Conservation (phyloP, 2,329 filamentous ascomycete species). For the Colletotrichum sansevieriae region DNA sequence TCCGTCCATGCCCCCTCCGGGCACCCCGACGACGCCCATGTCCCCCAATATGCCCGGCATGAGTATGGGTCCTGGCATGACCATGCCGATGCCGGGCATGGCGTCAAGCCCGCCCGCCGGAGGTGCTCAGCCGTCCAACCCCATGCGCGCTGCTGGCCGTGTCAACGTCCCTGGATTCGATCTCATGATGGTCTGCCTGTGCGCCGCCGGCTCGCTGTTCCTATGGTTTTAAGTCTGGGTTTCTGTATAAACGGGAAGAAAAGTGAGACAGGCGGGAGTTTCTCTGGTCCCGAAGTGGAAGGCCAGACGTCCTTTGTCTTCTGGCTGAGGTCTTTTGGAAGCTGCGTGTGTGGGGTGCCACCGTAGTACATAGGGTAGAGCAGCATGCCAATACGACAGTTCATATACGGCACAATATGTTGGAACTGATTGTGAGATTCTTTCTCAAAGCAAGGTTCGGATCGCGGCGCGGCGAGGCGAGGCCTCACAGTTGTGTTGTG, state of each 20-base stretch:
- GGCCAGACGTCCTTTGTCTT: not conserved
- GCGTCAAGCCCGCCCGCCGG: constrained; percentile 23
- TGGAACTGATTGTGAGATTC: too few species aligned
- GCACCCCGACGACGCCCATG: constrained; percentile 30
- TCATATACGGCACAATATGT: not conserved
- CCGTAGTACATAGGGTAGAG: constrained; percentile 35
- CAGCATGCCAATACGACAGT: constrained; percentile 29
- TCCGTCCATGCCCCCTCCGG: not conserved
- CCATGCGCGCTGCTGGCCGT: constrained; percentile 18
- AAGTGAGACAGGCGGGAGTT: not conserved
- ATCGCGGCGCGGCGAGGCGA: too few species aligned
- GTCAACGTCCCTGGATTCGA: constrained; percentile 1
- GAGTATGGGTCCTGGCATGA: constrained; percentile 17
- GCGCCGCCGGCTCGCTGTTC: constrained; percentile 23
- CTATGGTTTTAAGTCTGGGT: constrained; percentile 16
- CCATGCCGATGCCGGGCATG: constrained; percentile 32
- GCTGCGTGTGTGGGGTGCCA: constrained; percentile 16
- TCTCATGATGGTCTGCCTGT: constrained; percentile 19
- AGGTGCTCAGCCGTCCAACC: constrained; percentile 30
- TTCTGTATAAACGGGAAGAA: not conserved
- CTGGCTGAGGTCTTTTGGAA: constrained; percentile 9
- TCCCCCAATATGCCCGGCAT: constrained; percentile 26
- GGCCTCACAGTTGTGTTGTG: too few species aligned
- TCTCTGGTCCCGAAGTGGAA: not conserved
- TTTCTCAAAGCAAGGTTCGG: too few species aligned